These are phyloP conservation scores for Vitis cinerea DNA, from an alignment of 164 flowering plant species.

Conservation along the genomic window DNA sequence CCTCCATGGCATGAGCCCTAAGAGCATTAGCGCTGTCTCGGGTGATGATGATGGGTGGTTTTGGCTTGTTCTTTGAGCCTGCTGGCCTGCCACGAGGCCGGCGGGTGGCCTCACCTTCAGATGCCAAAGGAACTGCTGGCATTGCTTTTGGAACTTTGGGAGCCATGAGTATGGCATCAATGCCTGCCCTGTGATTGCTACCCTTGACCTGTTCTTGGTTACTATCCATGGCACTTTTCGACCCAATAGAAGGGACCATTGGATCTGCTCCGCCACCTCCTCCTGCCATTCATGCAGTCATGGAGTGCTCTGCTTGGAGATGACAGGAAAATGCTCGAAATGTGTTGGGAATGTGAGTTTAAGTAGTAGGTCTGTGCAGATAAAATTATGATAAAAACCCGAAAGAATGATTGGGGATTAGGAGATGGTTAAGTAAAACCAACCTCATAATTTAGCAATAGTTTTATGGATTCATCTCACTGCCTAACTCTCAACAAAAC, in stretches of 20 bases:
- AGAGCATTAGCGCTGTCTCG: slow-evolving; percentile 77
- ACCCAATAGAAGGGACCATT: slow-evolving; percentile 23
- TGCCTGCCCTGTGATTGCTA: slow-evolving; percentile 18
- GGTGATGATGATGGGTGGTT: slow-evolving; percentile 80
- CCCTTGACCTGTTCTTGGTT: slow-evolving; percentile 27
- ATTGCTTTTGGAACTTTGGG: slow-evolving; percentile 31
- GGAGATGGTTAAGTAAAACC: slow-evolving; percentile 67
- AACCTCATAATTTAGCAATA: slow-evolving; percentile 7
- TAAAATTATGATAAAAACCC: slow-evolving; percentile 20
- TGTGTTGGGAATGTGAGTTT: slow-evolving; percentile 18
- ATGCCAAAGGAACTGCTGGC: slow-evolving; percentile 18
- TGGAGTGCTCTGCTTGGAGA: background rate
- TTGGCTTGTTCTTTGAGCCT: slow-evolving; percentile 90
- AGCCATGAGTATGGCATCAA: slow-evolving; percentile 25
- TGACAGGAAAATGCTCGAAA: background rate
- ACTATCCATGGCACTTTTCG: slow-evolving; percentile 22
- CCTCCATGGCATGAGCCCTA: slow-evolving; percentile 86
- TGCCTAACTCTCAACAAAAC: slow-evolving; percentile 59
- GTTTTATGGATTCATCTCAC: slow-evolving; percentile 7
- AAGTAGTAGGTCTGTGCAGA: slow-evolving; percentile 31
- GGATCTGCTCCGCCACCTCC: slow-evolving; percentile 27
- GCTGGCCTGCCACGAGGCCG: slow-evolving; percentile 85
- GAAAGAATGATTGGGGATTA: slow-evolving; percentile 51
- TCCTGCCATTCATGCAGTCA: slow-evolving; percentile 44
- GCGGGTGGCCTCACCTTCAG: slow-evolving; percentile 40